Conservation (phyloP, 2,329 filamentous ascomycete species). For the Daldinia sp. region DNA sequence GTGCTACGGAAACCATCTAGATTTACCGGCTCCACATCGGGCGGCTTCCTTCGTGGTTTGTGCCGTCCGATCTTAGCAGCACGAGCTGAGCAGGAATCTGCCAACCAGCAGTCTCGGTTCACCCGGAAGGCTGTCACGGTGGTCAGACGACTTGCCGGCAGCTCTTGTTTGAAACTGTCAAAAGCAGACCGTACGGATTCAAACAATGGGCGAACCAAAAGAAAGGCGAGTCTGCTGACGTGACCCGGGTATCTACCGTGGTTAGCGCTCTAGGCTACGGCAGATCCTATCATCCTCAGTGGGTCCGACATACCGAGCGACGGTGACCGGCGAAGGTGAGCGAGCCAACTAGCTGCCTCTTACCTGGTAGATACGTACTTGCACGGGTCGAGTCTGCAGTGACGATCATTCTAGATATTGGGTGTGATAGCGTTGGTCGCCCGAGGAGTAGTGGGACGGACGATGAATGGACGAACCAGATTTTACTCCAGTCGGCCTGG, state of each 20-base stretch:
- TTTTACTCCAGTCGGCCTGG: constrained; percentile 18
- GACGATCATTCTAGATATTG: constrained; percentile 35
- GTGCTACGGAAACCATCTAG: constrained; percentile 40
- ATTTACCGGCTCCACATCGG: constrained; percentile 31
- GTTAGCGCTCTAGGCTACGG: constrained; percentile 32
- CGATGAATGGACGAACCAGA: constrained; percentile 38
- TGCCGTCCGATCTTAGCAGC: constrained; percentile 14
- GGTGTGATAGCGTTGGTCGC: constrained; percentile 24
- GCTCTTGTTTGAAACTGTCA: constrained; percentile 15
- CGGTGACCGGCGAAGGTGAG: constrained; percentile 40
- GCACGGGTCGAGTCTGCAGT: constrained; percentile 29
- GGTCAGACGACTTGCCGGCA: constrained; percentile 34
- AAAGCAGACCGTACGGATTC: constrained; percentile 16
- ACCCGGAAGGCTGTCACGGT: constrained; percentile 33
- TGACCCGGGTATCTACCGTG: constrained; percentile 39
- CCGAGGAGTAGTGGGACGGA: constrained; percentile 33
- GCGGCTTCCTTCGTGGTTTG: constrained; percentile 22
- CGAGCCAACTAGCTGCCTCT: constrained; percentile 7
- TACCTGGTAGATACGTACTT: constrained; percentile 14
- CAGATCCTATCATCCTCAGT: constrained; percentile 32
- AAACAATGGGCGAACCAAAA: constrained; percentile 32
- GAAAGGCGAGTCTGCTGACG: constrained; percentile 35
- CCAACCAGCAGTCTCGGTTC: constrained; percentile 34
- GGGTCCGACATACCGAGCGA: constrained; percentile 39
- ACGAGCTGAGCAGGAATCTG: constrained; percentile 35